Base-by-base conservation (phyloP, 116 monocot species). In the Trichopus zeylanicus region DNA sequence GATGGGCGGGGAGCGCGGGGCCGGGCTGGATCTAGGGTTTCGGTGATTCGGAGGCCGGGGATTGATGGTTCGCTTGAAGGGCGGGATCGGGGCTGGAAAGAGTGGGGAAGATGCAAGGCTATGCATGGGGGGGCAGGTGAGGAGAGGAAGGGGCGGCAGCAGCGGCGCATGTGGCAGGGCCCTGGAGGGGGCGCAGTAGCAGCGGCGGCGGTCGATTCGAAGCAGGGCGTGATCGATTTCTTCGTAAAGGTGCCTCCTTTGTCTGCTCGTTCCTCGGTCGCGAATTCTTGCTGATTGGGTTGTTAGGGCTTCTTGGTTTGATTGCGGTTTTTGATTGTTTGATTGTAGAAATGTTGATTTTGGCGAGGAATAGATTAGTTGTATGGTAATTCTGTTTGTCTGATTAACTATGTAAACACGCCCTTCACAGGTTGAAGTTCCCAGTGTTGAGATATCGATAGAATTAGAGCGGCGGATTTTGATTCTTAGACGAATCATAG, bases 61-160 rank as follows among this genome's bases (percentile, higher is more conserved):
- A 70, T 60, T 58, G 73, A 73, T 68, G 71, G 37, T 64, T 71
- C 71, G 22, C 35, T 33, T 19, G 22, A 39, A 54, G 25, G 54
- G 62, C 62, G 63, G 66, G 57, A 49, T 74, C 68, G 74, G 68
- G 22, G 60, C 23, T 21, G 23, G 38, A 25, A 18, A 24, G 51
- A 55, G 25, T 38, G 61, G 73, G 48, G 77, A 77, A 30, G 82
- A 70, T 70, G 82, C 69, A 59, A 69, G 75, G 76, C 66, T 82
- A 82, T 70, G 77, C 82, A 82, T 82, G 82, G 82, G 77, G 58
- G 70, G 63, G 73, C 35, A 62, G 73, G 69, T 73, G 70, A 70
- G 62, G 73, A 57, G 65, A 64, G 38, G 63, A 39, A 37, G 6
- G 56, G 63, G 27, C 51, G 61, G 38, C 66, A 29, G 31, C 31